Conservation (phyloP, 208 protist genomes). For the Trypanosoma cruzi region DNA sequence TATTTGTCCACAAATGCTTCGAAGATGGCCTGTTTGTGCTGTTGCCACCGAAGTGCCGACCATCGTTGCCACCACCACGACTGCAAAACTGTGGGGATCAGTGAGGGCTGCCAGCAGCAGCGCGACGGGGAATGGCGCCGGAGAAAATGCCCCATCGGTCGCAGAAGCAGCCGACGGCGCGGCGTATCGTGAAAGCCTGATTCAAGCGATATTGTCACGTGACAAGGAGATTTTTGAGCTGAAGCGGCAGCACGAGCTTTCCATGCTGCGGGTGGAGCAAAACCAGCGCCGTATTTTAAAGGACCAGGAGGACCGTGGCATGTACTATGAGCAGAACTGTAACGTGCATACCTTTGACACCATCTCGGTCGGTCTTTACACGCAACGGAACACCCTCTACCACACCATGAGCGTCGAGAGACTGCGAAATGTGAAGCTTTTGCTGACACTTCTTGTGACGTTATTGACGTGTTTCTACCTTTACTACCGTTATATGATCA, state of each 20-base stretch:
- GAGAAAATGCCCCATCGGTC: neutral
- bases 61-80: neutral
- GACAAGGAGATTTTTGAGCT: constrained; percentile 91
- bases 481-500: constrained; percentile 91
- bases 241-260: constrained; percentile 90
- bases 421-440: constrained; percentile 84
- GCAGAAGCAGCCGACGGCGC: neutral
- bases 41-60: neutral
- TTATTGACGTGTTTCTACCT: constrained; percentile 69
- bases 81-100: neutral
- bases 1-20: neutral
- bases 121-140: neutral
- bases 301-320: constrained; percentile 87
- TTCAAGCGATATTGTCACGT: constrained; percentile 69
- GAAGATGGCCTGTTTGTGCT: constrained; percentile 3
- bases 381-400: constrained; percentile 86
- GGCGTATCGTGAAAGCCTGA: constrained; percentile 61
- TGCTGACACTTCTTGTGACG: constrained; percentile 66
- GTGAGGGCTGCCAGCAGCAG: neutral
- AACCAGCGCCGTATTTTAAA: constrained; percentile 82
- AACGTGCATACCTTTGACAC: constrained; percentile 92
- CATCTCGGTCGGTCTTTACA: constrained; percentile 81
- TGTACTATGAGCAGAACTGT: constrained; percentile 93
- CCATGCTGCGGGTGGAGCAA: constrained; percentile 89
- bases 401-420: constrained; percentile 86